phyloP scores from a whole-genome alignment of 2,329 filamentous ascomycete genomes.

The Xylaria sp. region DNA sequence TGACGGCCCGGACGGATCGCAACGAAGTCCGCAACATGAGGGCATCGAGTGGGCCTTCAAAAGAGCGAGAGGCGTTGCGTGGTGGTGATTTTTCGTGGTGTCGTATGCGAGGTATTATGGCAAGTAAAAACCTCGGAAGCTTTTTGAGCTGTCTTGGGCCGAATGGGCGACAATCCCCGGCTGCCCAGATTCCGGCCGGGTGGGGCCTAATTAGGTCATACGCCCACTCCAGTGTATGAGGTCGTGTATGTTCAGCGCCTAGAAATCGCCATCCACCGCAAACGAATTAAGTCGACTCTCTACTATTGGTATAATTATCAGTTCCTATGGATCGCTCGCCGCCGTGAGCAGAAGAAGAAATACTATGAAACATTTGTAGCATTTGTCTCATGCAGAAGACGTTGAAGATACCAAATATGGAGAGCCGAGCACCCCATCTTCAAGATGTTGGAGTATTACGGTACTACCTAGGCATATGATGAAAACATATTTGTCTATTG shows the following conservation, averaged over 20 bases:
- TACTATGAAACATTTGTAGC: too few relatives aligned
- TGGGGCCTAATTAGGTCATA: background rate
- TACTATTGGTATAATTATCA: too few relatives aligned
- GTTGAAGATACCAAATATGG: too few relatives aligned
- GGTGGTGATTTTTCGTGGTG: conserved; percentile 14
- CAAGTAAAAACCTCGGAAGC: conserved; percentile 37
- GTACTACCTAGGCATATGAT: background rate
- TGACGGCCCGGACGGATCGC: conserved; percentile 64
- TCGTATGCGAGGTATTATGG: conserved; percentile 28
- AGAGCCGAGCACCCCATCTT: too few relatives aligned
- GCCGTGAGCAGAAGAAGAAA: too few relatives aligned
- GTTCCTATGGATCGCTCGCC: too few relatives aligned
- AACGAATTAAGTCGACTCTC: too few relatives aligned
- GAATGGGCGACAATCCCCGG: conserved; percentile 22
- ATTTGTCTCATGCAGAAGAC: too few relatives aligned
- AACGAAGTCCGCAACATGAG: conserved; percentile 72
- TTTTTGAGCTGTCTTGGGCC: conserved; percentile 24
- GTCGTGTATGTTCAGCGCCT: too few relatives aligned
- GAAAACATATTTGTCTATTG: conserved; percentile 31
- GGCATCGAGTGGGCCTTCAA: conserved; percentile 44
- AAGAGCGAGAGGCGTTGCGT: conserved; percentile 30
- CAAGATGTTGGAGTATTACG: too few relatives aligned
- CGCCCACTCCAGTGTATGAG: background rate
- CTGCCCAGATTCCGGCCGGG: background rate
- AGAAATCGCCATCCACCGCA: too few relatives aligned